A percentile compares a stretch with the other conserved stretches of the same genome.
Evolutionary conservation across 371 early-diverging fungal genomes (phyloP).

Genomic region (Neoconidiobolus thromboides): DNA sequence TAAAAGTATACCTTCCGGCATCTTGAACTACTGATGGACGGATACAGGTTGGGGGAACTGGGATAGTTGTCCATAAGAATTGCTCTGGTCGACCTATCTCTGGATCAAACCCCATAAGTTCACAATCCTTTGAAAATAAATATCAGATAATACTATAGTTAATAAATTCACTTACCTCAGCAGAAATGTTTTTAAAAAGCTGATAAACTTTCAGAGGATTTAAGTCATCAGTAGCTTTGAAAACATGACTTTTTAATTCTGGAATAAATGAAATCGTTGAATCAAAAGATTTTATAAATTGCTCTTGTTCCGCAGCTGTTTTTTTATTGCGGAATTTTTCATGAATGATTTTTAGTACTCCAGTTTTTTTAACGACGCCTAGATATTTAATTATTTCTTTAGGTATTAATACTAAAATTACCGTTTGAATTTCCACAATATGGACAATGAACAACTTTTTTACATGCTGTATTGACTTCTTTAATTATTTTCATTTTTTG

Average conservation of each 20-base stretch:
- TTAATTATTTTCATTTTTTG: slow-evolving; percentile 60
- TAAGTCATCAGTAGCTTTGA: slow-evolving; percentile 85
- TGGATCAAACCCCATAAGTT: slow-evolving; percentile 81
- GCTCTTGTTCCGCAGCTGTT: slow-evolving; percentile 50
- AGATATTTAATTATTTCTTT: neutral
- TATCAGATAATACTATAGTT: neutral
- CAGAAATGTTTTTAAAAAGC: slow-evolving; percentile 69
- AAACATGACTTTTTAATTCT: slow-evolving; percentile 49
- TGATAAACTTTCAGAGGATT: slow-evolving; percentile 76
- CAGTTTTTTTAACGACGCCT: slow-evolving; percentile 85
- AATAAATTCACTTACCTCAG: slow-evolving; percentile 30
- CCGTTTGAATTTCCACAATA: slow-evolving; percentile 76
- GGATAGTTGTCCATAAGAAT: slow-evolving; percentile 81
- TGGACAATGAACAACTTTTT: slow-evolving; percentile 75
- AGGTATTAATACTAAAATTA: slow-evolving; percentile 6
- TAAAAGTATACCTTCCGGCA: slow-evolving; percentile 29
- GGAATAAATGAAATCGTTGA: slow-evolving; percentile 50
- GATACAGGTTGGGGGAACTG: slow-evolving; percentile 95
- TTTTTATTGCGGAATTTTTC: slow-evolving; percentile 66
- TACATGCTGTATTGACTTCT: slow-evolving; percentile 66
- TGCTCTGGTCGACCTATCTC: slow-evolving; percentile 72
- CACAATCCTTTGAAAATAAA: slow-evolving; percentile 48
- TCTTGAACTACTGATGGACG: slow-evolving; percentile 95
- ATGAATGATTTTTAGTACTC: slow-evolving; percentile 90
- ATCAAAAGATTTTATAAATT: slow-evolving; percentile 48